Base-by-base conservation (phyloP, 2,329 filamentous ascomycete genomes). In the Emergomyces pasteurianus region DNA sequence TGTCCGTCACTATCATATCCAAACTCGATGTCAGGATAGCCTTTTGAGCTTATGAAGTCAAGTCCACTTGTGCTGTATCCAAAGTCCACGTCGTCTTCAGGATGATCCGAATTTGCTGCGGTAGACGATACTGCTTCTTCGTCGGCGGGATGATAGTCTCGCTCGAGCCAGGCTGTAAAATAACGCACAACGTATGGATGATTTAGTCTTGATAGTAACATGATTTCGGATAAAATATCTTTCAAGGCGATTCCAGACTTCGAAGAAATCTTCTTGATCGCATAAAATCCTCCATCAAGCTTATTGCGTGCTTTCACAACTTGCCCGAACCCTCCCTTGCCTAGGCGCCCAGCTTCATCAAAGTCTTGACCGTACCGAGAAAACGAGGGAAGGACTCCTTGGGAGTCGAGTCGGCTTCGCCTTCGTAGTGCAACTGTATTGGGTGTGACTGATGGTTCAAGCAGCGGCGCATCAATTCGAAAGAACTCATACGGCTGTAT, bases 241-340 rank as follows among this genome's bases (percentile, higher is more conserved):
- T 79, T 77, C 58, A 82, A 69, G 5, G 81, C 79, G 12, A 86
- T 82, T 31, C 88, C 83, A 0, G 90, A 90, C 58, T 87, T 86
- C 66, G 94, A 89, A 0, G 86, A 90, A 63, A 99, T 94, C 72
- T 97, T 96, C 73, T 99, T 99, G 71, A 99, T 89, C 21, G 94
- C 94, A 74, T 97, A 99, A 50, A 95, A 87, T 61, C 92, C 89
- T 0, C 90, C 90, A 71, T 97, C 94, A 3, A 96, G 83, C 75
- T 94, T 96, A 73, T 96, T 95, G 38, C 92, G 84, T 2, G 92
- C 92, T 72, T 96, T 95, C 60, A 97, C 90, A 26, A 99, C 94
- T 74, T 96, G 90, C 5, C 94, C 94, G 74, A 96, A 99, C 0
- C 92, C 94, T 50, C 94, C 94, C 72, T 92, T 95, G 2, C 94